A percentile compares a stretch with the other conserved stretches of the same genome.
Evolutionary conservation across 139 green algal species (phyloP).

Genomic region (Dunaliella sp.): DNA sequence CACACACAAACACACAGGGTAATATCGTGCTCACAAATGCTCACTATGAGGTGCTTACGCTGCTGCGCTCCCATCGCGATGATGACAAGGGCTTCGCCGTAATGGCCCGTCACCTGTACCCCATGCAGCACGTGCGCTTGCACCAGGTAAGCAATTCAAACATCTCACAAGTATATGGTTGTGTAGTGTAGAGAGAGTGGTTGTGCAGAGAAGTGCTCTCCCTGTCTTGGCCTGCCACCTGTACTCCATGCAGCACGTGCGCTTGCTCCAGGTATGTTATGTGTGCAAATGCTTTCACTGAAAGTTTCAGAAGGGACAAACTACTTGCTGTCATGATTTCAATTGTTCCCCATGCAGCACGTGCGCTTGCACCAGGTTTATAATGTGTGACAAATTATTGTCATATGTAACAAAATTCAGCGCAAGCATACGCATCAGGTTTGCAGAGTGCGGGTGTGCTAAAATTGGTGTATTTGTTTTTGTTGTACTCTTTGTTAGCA

Average conservation of each 20-base stretch:
- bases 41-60: conserved; percentile 86
- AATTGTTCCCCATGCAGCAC: neutral
- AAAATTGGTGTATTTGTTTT: too few relatives aligned
- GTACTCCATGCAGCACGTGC: conserved; percentile 3
- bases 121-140: conserved; percentile 41
- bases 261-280: neutral
- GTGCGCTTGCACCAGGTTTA: neutral
- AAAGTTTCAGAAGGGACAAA: too few relatives aligned
- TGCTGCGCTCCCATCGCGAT: conserved; percentile 91
- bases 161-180: neutral
- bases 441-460: too few relatives aligned
- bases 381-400: too few relatives aligned
- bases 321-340: too few relatives aligned
- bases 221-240: too few relatives aligned
- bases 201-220: too few relatives aligned
- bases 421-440: too few relatives aligned
- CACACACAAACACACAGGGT: conserved; percentile 54
- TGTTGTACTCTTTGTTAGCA: too few relatives aligned
- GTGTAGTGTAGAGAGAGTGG: neutral
- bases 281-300: neutral
- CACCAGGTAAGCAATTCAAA: neutral
- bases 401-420: too few relatives aligned
- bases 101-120: conserved; percentile 63
- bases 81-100: conserved; percentile 77
- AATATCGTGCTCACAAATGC: conserved; percentile 93